Evolutionary conservation across 768 basidiomycete genomes (phyloP), one percentile per base, ranked within the genome.

Genomic region (Dendrothele bispora): DNA sequence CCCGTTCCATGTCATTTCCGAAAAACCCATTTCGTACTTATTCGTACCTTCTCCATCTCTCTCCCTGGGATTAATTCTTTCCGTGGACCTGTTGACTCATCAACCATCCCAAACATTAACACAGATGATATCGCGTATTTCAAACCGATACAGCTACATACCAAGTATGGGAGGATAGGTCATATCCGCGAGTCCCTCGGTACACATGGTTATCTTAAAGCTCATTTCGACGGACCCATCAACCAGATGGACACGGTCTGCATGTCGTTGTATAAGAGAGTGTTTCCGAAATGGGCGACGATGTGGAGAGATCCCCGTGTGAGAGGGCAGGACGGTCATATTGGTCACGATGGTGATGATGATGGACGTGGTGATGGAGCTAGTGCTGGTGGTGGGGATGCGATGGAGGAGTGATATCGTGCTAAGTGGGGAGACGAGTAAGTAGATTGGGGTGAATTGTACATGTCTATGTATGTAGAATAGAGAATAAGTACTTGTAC

Each of bases 121-220:
- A 15, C 60, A 82, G 91, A 92, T 38, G 95, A 98, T 62, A 80
- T 98, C 40, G 74, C 80, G 34, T 98, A 95, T 67, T 98, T 89
- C 77, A 88, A 91, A 64, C 93, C 94, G 1, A 84, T 98, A 50
- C 91, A 95, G 61, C 73, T 98, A 48, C 79, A 92, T 64, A 98
- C 94, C 3, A 99, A 98, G 68, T 79, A 86, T 51, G 95, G 95
- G 8, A 79, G 91, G 18, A 77, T 76, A 21, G 97, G 95, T 2
- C 94, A 99, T 66, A 90, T 95, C 56, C 77, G 76, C 39, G 95
- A 94, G 67, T 87, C 91, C 7, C 83, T 99, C 15, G 95, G 95
- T 39, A 98, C 94, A 25, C 95, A 99, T 61, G 97, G 95, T 25
- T 93, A 98, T 69, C 92, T 94, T 79, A 98, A 98, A 73, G 95